A percentile compares a stretch with the other conserved stretches of the same genome.
These are phyloP conservation scores for Lolium rigidum DNA, from an alignment of 176 grass and related monocot species.

Conservation along the genomic window DNA sequence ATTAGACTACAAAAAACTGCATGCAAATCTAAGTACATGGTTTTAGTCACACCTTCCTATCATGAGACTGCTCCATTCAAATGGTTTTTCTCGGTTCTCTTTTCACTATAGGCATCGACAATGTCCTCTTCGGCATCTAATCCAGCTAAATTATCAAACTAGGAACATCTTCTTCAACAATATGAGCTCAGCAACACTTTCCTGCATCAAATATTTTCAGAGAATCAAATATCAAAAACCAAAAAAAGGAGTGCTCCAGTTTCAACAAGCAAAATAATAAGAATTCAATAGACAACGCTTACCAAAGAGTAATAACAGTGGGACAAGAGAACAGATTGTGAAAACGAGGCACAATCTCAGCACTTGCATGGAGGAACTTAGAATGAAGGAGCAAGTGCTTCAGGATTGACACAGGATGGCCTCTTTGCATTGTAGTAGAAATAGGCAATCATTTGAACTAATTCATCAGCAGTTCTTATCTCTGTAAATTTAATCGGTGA, in stretches of 20 bases:
- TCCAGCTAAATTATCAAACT: neutral
- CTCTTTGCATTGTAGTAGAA: constrained; percentile 98
- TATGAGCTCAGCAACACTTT: constrained; percentile 1
- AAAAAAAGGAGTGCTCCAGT: neutral
- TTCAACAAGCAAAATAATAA: neutral
- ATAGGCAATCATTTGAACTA: constrained; percentile 76
- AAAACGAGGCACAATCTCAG: constrained; percentile 7
- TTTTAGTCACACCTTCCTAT: neutral
- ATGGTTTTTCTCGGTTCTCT: neutral
- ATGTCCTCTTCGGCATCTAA: neutral
- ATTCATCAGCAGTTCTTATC: constrained; percentile 70
- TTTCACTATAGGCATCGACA: neutral
- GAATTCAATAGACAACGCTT: neutral
- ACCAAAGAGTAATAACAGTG: neutral
- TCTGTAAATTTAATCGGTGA: constrained; percentile 44
- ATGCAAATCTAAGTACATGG: neutral
- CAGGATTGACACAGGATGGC: constrained; percentile 75
- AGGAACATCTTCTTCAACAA: neutral
- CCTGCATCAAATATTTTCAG: constrained; percentile 35
- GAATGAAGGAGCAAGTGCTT: constrained; percentile 48
- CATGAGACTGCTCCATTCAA: neutral
- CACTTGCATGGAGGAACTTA: constrained; percentile 33
- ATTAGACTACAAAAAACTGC: neutral
- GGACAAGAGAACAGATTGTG: neutral
- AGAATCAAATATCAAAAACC: neutral